Evolutionary conservation across 257 asterid species (phyloP), one percentile per base, ranked within the genome.

Genomic region (Jacaranda mimosifolia): DNA sequence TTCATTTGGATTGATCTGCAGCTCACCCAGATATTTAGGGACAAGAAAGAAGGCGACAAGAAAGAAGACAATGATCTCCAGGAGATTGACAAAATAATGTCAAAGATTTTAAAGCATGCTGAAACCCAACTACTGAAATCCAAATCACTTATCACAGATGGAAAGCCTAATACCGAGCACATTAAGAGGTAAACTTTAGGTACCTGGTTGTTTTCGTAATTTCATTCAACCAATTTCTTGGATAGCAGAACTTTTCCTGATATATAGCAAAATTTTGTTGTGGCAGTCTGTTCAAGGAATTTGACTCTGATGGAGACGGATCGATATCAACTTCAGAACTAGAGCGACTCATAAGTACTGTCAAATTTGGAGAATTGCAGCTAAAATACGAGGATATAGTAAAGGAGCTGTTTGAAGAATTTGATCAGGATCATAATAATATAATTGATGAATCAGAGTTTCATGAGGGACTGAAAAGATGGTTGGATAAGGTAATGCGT

Each of bases 131-230:
- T 83, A 43, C 78, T 85, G 62, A 83, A 74, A 82, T 72, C 86
- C 8, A 76, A 87, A 82, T 62, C 72, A 65, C 86, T 89, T 6
- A 73, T 79, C 77, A 78, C 85, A 15, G 88, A 85, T 9, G 94
- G 93, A 74, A 86, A 82, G 80, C 94, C 90, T 39, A 80, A 87
- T 48, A 52, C 70, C 0, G 87, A 87, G 62, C 81, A 80, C 40
- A 87, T 89, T 70, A 60, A 82, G 74, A 60, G 9, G 89, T 85
- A 80, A 72, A 59, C 18, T 21, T 72, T 36, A 10, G 32, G 32
- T 40, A 12, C 21, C 53, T 18, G 15, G 2, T 12, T 48, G 7
- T 13, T 75, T 1, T 12, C n/a, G 11, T 62, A 3, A 0, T 52
- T 77, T 42, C 12, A 19, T 19, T 38, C 72, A 15, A 51, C 5